A percentile compares a stretch with the other conserved stretches of the same genome.
phyloP scores from a whole-genome alignment of 352 stramenopile genomes.

The Phytophthora palmivora region DNA sequence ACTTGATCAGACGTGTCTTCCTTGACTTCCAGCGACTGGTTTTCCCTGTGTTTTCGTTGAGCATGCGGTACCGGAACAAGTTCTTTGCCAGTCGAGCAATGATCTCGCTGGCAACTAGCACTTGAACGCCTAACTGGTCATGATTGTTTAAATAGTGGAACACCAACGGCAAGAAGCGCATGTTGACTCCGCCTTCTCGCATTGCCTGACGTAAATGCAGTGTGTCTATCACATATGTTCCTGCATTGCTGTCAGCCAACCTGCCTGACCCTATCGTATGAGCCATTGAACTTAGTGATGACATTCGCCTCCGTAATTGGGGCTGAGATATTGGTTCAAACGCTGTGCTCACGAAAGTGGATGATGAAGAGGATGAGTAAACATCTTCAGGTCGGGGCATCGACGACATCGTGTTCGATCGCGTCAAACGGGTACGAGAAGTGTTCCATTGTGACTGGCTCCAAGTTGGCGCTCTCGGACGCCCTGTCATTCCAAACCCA shows the following conservation, averaged over 20 bases:
- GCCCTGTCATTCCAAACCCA: conserved; percentile 9
- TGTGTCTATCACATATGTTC: conserved; percentile 75
- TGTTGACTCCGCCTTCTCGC: conserved; percentile 67
- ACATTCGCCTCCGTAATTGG: conserved; percentile 38
- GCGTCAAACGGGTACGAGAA: conserved; percentile 27
- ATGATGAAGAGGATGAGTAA: conserved; percentile 18
- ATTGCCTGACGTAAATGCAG: conserved; percentile 69
- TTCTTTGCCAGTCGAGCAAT: conserved; percentile 77
- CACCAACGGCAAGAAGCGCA: conserved; percentile 74
- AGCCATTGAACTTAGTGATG: conserved; percentile 52
- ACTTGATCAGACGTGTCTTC: conserved; percentile 65
- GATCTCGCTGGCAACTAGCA: conserved; percentile 76
- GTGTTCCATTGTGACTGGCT: conserved; percentile 18
- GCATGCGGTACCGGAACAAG: conserved; percentile 69
- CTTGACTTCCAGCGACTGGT: conserved; percentile 60
- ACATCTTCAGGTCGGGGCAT: conserved; percentile 39
- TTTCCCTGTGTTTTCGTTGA: conserved; percentile 52
- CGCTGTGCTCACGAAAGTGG: conserved; percentile 8
- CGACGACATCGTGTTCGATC: conserved; percentile 40
- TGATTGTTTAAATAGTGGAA: conserved; percentile 51
- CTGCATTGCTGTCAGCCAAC: conserved; percentile 25
- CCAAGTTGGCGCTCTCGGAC: conserved; percentile 17
- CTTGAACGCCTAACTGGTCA: conserved; percentile 59
- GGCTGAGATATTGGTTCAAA: conserved; percentile 27
- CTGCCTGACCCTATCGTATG: conserved; percentile 26